These are phyloP conservation scores for Hortiboletus campestris DNA, from an alignment of 768 basidiomycete genomes.

Conservation along the genomic window DNA sequence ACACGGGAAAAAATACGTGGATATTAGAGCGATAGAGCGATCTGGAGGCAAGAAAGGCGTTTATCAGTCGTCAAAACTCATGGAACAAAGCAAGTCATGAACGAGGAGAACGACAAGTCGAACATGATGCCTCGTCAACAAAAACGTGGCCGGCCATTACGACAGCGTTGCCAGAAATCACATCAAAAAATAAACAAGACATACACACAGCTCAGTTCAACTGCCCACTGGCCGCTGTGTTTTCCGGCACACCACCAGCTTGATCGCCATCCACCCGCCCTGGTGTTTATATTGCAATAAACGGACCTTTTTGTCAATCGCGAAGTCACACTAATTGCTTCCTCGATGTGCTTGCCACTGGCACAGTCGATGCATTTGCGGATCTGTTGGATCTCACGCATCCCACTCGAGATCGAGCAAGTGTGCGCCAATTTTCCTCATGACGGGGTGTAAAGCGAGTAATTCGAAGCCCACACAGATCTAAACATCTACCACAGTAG, in stretches of 20 bases:
- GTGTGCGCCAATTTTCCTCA: neutral
- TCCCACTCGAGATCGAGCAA: neutral
- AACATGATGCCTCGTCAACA: slow-evolving; percentile 24
- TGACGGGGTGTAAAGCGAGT: neutral
- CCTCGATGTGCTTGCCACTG: neutral
- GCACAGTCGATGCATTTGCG: slow-evolving; percentile 2
- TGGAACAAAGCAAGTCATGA: slow-evolving; percentile 29
- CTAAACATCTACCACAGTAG: neutral
- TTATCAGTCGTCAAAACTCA: slow-evolving; percentile 30
- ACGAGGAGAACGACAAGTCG: slow-evolving; percentile 20
- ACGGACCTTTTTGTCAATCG: slow-evolving; percentile 1
- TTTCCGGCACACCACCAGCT: neutral
- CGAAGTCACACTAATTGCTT: neutral
- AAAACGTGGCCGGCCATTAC: slow-evolving; percentile 32
- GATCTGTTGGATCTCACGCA: slow-evolving; percentile 11
- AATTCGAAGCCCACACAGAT: neutral
- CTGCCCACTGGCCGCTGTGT: neutral
- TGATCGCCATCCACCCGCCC: neutral
- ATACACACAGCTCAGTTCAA: neutral
- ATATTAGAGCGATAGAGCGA: slow-evolving; percentile 8
- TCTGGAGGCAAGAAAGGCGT: slow-evolving; percentile 17
- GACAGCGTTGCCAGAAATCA: slow-evolving; percentile 19
- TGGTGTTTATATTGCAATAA: neutral
- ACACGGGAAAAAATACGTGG: slow-evolving; percentile 10
- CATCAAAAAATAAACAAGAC: neutral